Percentiles rank a stretch among this genome's conserved stretches.
Evolutionary conservation across 768 basidiomycete genomes (phyloP).

Genomic region (Tricholoma terreum): DNA sequence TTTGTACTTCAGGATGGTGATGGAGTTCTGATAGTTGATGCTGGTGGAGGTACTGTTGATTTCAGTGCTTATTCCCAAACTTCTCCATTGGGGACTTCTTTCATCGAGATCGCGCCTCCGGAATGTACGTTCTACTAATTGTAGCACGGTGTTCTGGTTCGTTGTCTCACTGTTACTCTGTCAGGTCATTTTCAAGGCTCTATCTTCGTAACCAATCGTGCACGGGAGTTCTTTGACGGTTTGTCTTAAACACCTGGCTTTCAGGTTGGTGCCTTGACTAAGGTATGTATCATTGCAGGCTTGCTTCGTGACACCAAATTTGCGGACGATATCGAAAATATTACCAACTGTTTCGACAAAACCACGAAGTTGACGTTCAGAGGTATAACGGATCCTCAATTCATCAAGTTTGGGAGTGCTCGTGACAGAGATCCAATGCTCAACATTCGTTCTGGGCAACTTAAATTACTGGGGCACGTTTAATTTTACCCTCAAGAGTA

Average conservation of each 20-base stretch:
- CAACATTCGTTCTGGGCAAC: constrained; percentile 45
- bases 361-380: constrained; percentile 42
- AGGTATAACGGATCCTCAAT: constrained; percentile 33
- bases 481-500: background rate
- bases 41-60: constrained; percentile 61
- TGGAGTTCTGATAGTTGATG: constrained; percentile 52
- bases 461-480: constrained; percentile 37
- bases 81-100: constrained; percentile 18
- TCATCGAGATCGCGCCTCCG: constrained; percentile 47
- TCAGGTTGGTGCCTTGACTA: too few species aligned
- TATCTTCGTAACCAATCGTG: constrained; percentile 42
- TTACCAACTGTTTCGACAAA: constrained; percentile 41
- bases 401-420: constrained; percentile 43
- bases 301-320: constrained; percentile 39
- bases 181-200: constrained; percentile 49
- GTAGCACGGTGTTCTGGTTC: background rate
- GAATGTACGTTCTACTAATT: constrained; percentile 31
- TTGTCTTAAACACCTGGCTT: too few species aligned
- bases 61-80: constrained; percentile 47
- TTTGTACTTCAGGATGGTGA: constrained; percentile 34
- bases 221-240: constrained; percentile 37
- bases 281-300: constrained; percentile 19
- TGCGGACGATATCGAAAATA: constrained; percentile 37
- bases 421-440: constrained; percentile 34
- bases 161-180: background rate